Percentiles rank a stretch among this genome's conserved stretches.
Conservation (phyloP, 257 asterid genomes). For the Solanum microdontum region DNA sequence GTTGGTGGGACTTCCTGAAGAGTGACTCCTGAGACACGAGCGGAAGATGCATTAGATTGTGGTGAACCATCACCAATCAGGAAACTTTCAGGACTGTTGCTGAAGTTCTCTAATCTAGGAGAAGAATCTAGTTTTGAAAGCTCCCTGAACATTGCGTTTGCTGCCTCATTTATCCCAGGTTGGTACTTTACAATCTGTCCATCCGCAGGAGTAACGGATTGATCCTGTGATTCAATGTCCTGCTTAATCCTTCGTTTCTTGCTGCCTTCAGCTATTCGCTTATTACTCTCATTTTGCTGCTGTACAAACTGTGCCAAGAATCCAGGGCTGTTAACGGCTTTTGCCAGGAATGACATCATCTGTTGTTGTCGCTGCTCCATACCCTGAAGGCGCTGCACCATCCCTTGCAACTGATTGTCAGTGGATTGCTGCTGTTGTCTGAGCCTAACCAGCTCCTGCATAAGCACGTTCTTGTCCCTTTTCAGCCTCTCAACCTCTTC, state of each 20-base stretch:
- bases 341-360: conserved; percentile 92
- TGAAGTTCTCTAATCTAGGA: conserved; percentile 39
- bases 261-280: conserved; percentile 44
- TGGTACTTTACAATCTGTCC: conserved; percentile 78
- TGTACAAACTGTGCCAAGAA: conserved; percentile 77
- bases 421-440: conserved; percentile 87
- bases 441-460: conserved; percentile 76
- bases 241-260: conserved; percentile 71
- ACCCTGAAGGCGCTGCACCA: conserved; percentile 75
- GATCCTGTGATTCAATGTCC: conserved; percentile 32
- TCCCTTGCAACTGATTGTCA: conserved; percentile 54
- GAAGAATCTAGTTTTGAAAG: conserved; percentile 49
- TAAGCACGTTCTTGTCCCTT: conserved; percentile 78
- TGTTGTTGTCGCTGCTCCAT: conserved; percentile 96
- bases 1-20: conserved; percentile 52
- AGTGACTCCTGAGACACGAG: conserved; percentile 43
- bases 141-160: conserved; percentile 61
- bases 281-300: conserved; percentile 53
- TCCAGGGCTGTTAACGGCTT: conserved; percentile 86
- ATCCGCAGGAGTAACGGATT: conserved; percentile 27
- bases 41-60: too few species aligned
- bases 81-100: conserved; percentile 31
- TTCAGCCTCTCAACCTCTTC: conserved; percentile 88
- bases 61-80: conserved; percentile 34
- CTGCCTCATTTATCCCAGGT: conserved; percentile 71